A percentile compares a stretch with the other conserved stretches of the same genome.
Conservation (phyloP, 1,284 basidiomycete genomes). For the Chiua sp. region DNA sequence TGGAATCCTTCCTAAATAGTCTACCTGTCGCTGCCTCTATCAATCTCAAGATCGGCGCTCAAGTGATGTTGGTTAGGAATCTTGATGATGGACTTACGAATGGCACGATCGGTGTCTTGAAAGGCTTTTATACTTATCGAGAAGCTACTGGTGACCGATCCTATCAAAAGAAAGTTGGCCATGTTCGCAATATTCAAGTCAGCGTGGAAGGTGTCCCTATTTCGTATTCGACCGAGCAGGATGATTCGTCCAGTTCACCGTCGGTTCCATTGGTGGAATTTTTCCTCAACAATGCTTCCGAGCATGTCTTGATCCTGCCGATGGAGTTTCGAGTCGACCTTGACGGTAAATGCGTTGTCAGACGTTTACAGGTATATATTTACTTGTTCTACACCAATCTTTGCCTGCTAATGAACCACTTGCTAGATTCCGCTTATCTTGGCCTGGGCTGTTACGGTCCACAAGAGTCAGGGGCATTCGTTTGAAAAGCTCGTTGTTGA, state of each 20-base stretch:
- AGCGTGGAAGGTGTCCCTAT: background rate
- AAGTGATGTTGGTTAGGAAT: background rate
- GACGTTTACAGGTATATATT: background rate
- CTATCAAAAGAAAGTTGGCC: slow-evolving; percentile 1
- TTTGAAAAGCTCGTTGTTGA: slow-evolving; percentile 6
- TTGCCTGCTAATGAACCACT: too few species aligned
- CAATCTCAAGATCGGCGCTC: background rate
- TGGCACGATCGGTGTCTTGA: background rate
- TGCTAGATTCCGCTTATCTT: background rate
- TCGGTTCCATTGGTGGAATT: background rate
- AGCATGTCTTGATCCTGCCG: background rate
- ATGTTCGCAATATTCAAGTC: background rate
- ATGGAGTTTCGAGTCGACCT: background rate
- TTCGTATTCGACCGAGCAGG: background rate
- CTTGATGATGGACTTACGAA: background rate
- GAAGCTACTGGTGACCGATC: background rate
- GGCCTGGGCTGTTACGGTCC: slow-evolving; percentile 2
- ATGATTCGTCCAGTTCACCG: background rate
- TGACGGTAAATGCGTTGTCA: background rate
- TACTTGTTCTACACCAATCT: too few species aligned
- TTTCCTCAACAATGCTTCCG: background rate
- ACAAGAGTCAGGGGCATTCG: slow-evolving; percentile 10
- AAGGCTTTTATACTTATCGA: background rate
- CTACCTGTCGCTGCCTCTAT: background rate
- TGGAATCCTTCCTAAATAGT: background rate